A percentile compares a stretch with the other conserved stretches of the same genome.
Evolutionary conservation across 495 filamentous ascomycete species (phyloP).

Genomic region (Rostrohypoxylon terebratum): DNA sequence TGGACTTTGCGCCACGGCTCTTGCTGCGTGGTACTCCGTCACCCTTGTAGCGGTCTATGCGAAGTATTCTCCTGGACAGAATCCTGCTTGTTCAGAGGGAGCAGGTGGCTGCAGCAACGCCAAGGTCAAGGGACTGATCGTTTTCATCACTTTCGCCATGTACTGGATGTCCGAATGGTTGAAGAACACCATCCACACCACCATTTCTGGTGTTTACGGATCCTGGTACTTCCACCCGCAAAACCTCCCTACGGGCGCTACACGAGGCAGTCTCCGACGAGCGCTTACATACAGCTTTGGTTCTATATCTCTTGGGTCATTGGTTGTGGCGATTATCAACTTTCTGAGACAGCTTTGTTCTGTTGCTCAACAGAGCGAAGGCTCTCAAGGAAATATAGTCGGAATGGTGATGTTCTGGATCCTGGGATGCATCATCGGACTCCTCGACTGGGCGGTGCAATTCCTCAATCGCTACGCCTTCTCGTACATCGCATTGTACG

Average conservation of each 20-base stretch:
- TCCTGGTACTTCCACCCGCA: slow-evolving; percentile 84
- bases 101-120: slow-evolving; percentile 77
- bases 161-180: slow-evolving; percentile 95
- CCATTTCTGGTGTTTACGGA: slow-evolving; percentile 88
- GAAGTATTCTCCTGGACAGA: slow-evolving; percentile 76
- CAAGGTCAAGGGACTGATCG: slow-evolving; percentile 84
- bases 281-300: slow-evolving; percentile 91
- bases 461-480: slow-evolving; percentile 88
- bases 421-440: slow-evolving; percentile 76
- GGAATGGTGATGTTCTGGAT: slow-evolving; percentile 75
- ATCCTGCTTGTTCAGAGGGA: slow-evolving; percentile 73
- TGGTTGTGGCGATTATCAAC: slow-evolving; percentile 90
- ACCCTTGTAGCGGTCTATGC: slow-evolving; percentile 77
- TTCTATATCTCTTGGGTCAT: slow-evolving; percentile 84
- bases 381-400: slow-evolving; percentile 74
- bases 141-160: slow-evolving; percentile 87
- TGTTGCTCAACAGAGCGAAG: slow-evolving; percentile 73
- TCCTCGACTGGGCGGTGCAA: slow-evolving; percentile 87
- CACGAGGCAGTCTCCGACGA: slow-evolving; percentile 79
- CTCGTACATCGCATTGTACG: slow-evolving; percentile 91
- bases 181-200: slow-evolving; percentile 91
- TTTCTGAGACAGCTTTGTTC: slow-evolving; percentile 81
- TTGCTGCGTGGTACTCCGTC: slow-evolving; percentile 73
- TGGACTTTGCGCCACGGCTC: slow-evolving; percentile 76
- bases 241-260: slow-evolving; percentile 79